A percentile compares a stretch with the other conserved stretches of the same genome.
Conservation (phyloP, 176 grass and related monocot genomes). For the Lolium rigidum region DNA sequence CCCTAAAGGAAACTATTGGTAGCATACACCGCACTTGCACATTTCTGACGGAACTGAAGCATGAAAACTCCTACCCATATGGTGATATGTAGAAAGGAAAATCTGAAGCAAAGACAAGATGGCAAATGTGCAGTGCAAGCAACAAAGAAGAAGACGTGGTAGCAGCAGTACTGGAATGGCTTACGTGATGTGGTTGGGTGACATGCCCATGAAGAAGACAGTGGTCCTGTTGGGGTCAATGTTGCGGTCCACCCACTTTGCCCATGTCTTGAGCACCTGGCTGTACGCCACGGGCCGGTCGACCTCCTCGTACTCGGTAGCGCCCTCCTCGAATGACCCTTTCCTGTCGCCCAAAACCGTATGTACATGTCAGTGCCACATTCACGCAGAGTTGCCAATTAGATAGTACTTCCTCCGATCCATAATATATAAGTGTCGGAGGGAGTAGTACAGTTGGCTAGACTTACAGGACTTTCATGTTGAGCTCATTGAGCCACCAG, state of each 20-base stretch:
- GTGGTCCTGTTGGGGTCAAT: conserved; percentile 75
- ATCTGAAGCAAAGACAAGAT: neutral
- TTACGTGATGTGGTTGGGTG: conserved; percentile 85
- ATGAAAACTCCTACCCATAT: neutral
- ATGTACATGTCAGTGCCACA: neutral
- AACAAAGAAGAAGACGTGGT: neutral
- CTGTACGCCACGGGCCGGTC: conserved; percentile 79
- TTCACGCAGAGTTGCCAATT: neutral
- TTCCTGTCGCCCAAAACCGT: conserved; percentile 33
- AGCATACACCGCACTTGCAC: neutral
- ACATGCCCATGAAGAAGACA: conserved; percentile 98
- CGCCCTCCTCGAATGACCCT: conserved; percentile 73
- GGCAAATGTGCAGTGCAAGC: neutral
- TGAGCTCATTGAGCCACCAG: conserved; percentile 93
- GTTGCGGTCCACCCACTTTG: conserved; percentile 80
- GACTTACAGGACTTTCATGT: conserved; percentile 92
- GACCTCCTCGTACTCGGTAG: conserved; percentile 77
- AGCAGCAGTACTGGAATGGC: neutral
- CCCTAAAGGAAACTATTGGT: neutral
- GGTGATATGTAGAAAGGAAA: too few species aligned
- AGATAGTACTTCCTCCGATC: too few species aligned
- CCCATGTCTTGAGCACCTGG: conserved; percentile 90
- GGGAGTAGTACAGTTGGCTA: too few species aligned
- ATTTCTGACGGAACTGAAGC: neutral
- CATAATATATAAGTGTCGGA: too few species aligned